Percentiles rank a stretch among this genome's conserved stretches.
phyloP scores from a whole-genome alignment of 1,139 yeast genomes.

The Wickerhamiella pararugosa region DNA sequence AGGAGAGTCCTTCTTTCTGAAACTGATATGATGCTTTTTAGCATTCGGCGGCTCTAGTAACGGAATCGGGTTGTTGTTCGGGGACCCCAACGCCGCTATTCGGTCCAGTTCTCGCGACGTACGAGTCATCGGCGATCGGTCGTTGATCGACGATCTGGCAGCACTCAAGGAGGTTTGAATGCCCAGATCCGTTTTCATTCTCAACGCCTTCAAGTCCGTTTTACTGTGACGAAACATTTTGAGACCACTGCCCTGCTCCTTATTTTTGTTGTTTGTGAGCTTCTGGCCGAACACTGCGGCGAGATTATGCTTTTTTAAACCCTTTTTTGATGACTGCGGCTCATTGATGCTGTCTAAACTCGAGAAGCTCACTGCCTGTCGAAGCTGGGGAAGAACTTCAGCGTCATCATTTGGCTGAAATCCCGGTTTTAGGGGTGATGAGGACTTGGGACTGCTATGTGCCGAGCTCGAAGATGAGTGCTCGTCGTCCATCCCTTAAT shows the following conservation, averaged over 20 bases:
- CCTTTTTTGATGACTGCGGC: background rate
- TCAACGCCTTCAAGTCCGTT: constrained; percentile 16
- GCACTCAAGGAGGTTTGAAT: constrained; percentile 20
- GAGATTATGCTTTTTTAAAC: constrained; percentile 10
- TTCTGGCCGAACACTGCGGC: constrained; percentile 4
- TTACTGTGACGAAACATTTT: constrained; percentile 26
- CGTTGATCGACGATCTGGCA: constrained; percentile 24
- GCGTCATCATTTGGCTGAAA: no score
- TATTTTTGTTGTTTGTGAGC: constrained; percentile 1
- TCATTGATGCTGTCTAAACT: constrained; percentile 1
- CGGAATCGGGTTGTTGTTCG: constrained; percentile 10
- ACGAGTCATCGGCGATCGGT: constrained; percentile 29
- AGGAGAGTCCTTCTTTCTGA: constrained; percentile 27
- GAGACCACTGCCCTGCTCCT: background rate
- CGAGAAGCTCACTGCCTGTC: background rate
- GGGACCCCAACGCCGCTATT: constrained; percentile 28
- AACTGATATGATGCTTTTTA: constrained; percentile 18
- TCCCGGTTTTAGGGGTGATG: no score
- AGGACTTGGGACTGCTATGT: no score
- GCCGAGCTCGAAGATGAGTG: no score
- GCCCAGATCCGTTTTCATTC: constrained; percentile 22
- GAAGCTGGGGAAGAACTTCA: no score
- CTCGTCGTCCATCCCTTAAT: no score
- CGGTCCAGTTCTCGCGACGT: constrained; percentile 32
- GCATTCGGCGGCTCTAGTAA: constrained; percentile 7